Base-by-base conservation (phyloP, 1,284 basidiomycete species). In the Wolfiporia cocos region DNA sequence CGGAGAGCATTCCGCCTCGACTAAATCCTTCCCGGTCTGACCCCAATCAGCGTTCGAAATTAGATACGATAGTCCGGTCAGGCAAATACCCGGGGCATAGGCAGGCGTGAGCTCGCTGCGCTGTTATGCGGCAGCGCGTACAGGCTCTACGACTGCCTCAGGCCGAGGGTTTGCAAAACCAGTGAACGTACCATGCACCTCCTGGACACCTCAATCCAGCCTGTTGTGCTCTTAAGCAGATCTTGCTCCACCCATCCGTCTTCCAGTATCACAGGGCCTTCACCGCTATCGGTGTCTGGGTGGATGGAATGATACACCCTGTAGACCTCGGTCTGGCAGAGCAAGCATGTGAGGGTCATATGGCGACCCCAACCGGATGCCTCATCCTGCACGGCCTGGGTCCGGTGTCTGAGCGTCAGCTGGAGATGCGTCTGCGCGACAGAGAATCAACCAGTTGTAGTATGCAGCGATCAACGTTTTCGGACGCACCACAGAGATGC, bases 221-320 rank as follows among this genome's bases (percentile, higher is more conserved):
- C 86, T 40, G 63, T 75, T 21, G 70, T 61, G 49, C 78, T 82
- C 61, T 76, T 76, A 59, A 89, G 67, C 33, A 78, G 64, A 55
- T 86, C 81, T 41, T 74, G 71, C 61, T 89, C 86, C 14, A 76
- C 75, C 81, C 82, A 87, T 35, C 85, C 83, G 41, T 81, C 77
- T 2, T 76, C 76, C 9, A 84, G 83, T 32, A 86, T 62, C 5
- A 87, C 62, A 2, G 79, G 76, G 5, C 83, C 80, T 45, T 84
- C 81, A 41, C 73, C 73, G n/a, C 69, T 68, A 47, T 82, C 80
- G 4, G 76, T 60, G 39, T 82, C 78, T 32, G 66, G 61, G 29
- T 75, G 64, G 35, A 81, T 70, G 26, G 71, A 62, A 50, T 86
- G 82, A 48, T 69, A 65, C 28, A 88, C 76, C 39, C 86, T 85